Evolutionary conservation across 768 basidiomycete genomes (phyloP), one percentile per base, ranked within the genome.

Genomic region (Candolleomyces efflorescens): DNA sequence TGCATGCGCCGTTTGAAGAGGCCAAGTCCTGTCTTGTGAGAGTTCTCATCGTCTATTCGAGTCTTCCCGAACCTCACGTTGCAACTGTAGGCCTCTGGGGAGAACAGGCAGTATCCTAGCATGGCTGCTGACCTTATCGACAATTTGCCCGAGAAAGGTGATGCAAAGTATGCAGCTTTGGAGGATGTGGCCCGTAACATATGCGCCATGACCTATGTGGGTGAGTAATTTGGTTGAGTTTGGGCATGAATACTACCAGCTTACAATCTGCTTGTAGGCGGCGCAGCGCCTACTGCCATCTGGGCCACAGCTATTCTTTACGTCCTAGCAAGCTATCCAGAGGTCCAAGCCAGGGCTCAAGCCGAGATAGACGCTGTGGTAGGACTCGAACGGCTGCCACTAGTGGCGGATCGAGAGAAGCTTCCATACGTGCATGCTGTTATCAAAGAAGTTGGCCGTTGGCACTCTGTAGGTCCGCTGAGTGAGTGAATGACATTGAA

Each of bases 271-370:
- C n/a, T 37, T 18, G 20, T 41, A 66, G 68, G 65, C 12, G 70
- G 69, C 10, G 65, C 66, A 12, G 73, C 75, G 56, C 71, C 72
- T n/a, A 27, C 58, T 26, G 22, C 13, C 17, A 54, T 12, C 26
- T 43, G 50, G 5, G 56, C 39, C 3, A 23, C 50, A 4, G 58
- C 27, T 7, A 6, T 53, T 7, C 13, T 53, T 11, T 32, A 38
- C 10, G 37, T 23, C 12, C 37, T 53, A 3, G 51, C 51, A 27
- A 47, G 11, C 11, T 11, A 59, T 22, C 57, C 57, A 23, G 41
- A 59, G 10, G 23, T 54, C 3, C 57, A 59, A n/a, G 32, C 36
- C 15, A 59, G 53, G 18, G 57, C 44, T 9, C 57, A 54, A 38
- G 51, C 24, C 20, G 57, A 59, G 36, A 36, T 59, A 6, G 52